Evolutionary conservation across 2,329 filamentous ascomycete genomes (phyloP).

Genomic region (Chaetomiaceae sp.): DNA sequence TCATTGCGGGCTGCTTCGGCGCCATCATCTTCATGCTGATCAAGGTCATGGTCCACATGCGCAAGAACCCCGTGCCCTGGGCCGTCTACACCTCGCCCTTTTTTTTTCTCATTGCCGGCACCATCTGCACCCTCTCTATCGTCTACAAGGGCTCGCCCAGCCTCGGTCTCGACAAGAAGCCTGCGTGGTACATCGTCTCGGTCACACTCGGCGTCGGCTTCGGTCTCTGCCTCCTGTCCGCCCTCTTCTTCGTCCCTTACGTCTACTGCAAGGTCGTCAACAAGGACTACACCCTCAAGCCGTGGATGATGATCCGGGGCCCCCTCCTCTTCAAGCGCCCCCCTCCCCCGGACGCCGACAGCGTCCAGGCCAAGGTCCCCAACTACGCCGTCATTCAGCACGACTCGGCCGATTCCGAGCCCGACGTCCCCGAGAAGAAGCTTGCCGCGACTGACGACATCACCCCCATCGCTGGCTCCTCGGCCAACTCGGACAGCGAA

Average conservation of each 20-base stretch:
- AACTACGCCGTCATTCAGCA: slow-evolving; percentile 76
- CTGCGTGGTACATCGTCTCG: slow-evolving; percentile 60
- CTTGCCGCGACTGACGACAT: slow-evolving; percentile 35
- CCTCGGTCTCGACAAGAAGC: slow-evolving; percentile 61
- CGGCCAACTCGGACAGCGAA: slow-evolving; percentile 35
- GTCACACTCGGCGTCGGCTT: slow-evolving; percentile 62
- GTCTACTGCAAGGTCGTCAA: slow-evolving; percentile 64
- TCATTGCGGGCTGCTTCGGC: slow-evolving; percentile 60
- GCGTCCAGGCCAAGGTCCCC: slow-evolving; percentile 53
- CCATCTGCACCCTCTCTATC: slow-evolving; percentile 70
- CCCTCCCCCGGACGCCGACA: slow-evolving; percentile 47
- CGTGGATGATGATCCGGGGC: slow-evolving; percentile 58
- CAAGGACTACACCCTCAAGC: slow-evolving; percentile 61
- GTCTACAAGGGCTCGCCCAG: slow-evolving; percentile 77
- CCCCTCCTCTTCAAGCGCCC: slow-evolving; percentile 61
- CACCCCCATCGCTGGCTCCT: slow-evolving; percentile 34
- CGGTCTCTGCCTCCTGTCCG: slow-evolving; percentile 55
- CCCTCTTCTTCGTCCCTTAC: slow-evolving; percentile 70
- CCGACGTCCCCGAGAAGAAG: slow-evolving; percentile 35
- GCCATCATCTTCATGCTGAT: slow-evolving; percentile 68
- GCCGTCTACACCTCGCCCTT: slow-evolving; percentile 69
- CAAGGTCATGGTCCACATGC: slow-evolving; percentile 66
- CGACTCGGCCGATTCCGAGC: slow-evolving; percentile 23
- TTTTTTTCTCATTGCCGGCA: slow-evolving; percentile 73
- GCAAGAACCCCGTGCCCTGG: slow-evolving; percentile 67